These are phyloP conservation scores for Fusarium pseudograminearum DNA, from an alignment of 2,329 filamentous ascomycete genomes.

Conservation along the genomic window DNA sequence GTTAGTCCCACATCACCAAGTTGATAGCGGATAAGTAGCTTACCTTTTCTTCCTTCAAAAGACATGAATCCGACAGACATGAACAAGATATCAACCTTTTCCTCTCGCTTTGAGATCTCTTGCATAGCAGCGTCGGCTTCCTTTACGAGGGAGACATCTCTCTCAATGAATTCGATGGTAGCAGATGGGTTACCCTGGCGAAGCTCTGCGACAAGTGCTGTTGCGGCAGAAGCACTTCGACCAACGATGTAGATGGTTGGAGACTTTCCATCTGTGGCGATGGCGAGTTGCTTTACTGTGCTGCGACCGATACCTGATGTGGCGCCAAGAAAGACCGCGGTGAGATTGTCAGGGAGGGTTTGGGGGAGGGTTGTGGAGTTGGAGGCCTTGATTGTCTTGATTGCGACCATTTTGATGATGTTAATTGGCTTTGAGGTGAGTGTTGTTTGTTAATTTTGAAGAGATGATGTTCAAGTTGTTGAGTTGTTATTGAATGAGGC, in stretches of 20 bases:
- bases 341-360: slow-evolving; percentile 14
- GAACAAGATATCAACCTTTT: slow-evolving; percentile 60
- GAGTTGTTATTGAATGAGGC: neutral
- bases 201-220: slow-evolving; percentile 57
- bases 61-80: slow-evolving; percentile 54
- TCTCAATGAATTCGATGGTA: slow-evolving; percentile 60
- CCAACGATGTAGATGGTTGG: slow-evolving; percentile 59
- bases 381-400: slow-evolving; percentile 22
- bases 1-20: neutral
- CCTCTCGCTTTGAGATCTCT: slow-evolving; percentile 57
- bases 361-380: slow-evolving; percentile 14
- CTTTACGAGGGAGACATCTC: slow-evolving; percentile 63
- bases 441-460: neutral
- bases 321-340: slow-evolving; percentile 33
- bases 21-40: fast-evolving
- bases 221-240: slow-evolving; percentile 53
- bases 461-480: neutral
- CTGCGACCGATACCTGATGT: slow-evolving; percentile 38
- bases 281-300: slow-evolving; percentile 25
- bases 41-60: slow-evolving; percentile 43
- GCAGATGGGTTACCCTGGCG: slow-evolving; percentile 57
- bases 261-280: slow-evolving; percentile 9
- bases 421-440: neutral
- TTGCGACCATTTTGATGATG: slow-evolving; percentile 21
- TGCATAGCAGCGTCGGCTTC: slow-evolving; percentile 60